Base-by-base conservation (phyloP, 148 eudicot genomes). In the Nepenthes gracilis region DNA sequence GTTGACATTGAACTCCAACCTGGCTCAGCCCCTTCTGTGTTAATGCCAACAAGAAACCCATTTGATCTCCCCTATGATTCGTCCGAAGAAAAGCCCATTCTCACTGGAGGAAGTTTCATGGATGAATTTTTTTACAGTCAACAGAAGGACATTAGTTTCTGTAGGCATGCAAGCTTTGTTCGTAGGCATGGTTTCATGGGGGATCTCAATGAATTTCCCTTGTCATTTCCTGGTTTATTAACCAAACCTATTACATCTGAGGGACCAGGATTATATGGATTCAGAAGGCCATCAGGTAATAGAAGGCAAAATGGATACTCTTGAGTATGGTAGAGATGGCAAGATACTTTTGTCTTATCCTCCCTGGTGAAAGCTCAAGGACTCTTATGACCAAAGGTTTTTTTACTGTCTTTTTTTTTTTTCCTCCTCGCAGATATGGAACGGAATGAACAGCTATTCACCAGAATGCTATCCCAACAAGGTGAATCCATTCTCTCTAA, bases 11-110 rank as follows among this genome's bases (percentile, higher is more conserved):
- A 51, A n/a, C 67, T 67, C 9, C 81, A 77, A 53, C 90, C 92
- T 0, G 87, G 87, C 33, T 84, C 96, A 12, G 91, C 95, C 7
- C 95, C 95, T 36, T 82, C 83, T 7, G 67, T 83, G 36, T 69
- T 84, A 66, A 59, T 80, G 57, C 83, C 83, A 3, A 65, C 47
- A 33, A 59, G 74, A 12, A 81, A 86, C 40, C 99, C 96, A 14
- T 93, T 86, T 50, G 99, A 93, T 66, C 71, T 88, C 54, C 96
- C 96, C 37, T 93, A 88, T 65, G 96, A 82, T 15, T 83, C 95
- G 32, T 74, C 71, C 7, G 95, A 93, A 57, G 99, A 93, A 58
- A 93, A 79, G 65, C 92, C 95, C 15, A 59, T 77, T 67, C 83
- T 86, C 7, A 74, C 75, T 10, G 94, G 84, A n/a, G 98, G 80